A percentile compares a stretch with the other conserved stretches of the same genome.
Evolutionary conservation across 2,329 filamentous ascomycete species (phyloP).

Genomic region (Penicillium sp.): DNA sequence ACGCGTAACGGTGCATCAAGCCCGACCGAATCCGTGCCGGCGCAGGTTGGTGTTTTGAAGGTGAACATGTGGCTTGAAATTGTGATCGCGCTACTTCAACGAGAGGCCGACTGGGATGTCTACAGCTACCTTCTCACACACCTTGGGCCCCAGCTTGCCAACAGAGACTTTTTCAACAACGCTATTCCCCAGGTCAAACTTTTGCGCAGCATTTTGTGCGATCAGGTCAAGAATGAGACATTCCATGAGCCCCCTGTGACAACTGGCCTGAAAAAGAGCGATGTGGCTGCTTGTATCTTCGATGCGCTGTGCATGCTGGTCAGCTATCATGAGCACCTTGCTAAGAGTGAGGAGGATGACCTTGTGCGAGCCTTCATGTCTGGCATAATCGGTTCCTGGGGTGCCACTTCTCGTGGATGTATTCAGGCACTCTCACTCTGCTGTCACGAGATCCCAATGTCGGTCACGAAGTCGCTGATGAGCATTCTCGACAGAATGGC

Average conservation of each 20-base stretch:
- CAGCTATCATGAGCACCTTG: constrained; percentile 84
- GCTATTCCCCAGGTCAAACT: constrained; percentile 72
- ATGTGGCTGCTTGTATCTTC: constrained; percentile 85
- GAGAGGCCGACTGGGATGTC: constrained; percentile 81
- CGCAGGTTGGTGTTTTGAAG: constrained; percentile 52
- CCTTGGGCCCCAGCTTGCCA: constrained; percentile 81
- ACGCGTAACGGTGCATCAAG: constrained; percentile 34
- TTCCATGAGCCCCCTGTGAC: constrained; percentile 78
- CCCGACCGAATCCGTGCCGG: constrained; percentile 22
- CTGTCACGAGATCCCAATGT: constrained; percentile 87
- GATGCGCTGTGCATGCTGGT: constrained; percentile 83
- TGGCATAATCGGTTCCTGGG: constrained; percentile 74
- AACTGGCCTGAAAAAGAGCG: constrained; percentile 79
- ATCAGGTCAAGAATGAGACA: constrained; percentile 72
- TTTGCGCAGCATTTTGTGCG: constrained; percentile 73
- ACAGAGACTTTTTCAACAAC: constrained; percentile 78
- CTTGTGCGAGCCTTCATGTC: constrained; percentile 82
- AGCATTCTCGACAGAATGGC: constrained; percentile 90
- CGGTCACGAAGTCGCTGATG: constrained; percentile 80
- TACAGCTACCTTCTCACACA: constrained; percentile 89
- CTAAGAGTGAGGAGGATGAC: constrained; percentile 82
- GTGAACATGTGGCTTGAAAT: constrained; percentile 73
- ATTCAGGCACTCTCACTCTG: constrained; percentile 94
- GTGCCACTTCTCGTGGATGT: constrained; percentile 84
- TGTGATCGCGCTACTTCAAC: constrained; percentile 69